Percentiles rank a stretch among this genome's conserved stretches.
Evolutionary conservation across 768 basidiomycete genomes (phyloP).

Genomic region (Leucocoprinus birnbaumii): DNA sequence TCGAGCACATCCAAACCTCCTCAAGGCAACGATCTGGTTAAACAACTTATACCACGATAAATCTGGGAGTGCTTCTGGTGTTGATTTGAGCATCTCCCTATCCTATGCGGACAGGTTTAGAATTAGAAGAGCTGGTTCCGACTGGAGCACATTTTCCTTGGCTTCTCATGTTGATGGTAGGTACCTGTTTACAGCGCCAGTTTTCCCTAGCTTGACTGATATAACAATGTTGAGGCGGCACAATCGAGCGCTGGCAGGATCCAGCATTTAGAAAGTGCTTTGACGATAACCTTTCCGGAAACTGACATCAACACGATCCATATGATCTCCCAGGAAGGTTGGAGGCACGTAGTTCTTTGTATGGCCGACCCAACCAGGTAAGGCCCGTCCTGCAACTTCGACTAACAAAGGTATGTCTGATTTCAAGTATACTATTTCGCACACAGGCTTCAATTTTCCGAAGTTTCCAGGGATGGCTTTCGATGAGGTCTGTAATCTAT

Average conservation of each 20-base stretch:
- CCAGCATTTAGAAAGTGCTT: conserved; percentile 55
- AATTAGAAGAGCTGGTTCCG: conserved; percentile 62
- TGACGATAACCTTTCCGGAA: conserved; percentile 53
- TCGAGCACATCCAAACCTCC: conserved; percentile 63
- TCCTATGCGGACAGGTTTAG: conserved; percentile 74
- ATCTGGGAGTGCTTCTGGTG: conserved; percentile 27
- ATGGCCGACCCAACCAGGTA: conserved; percentile 53
- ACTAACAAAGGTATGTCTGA: no score
- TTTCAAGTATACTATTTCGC: neutral
- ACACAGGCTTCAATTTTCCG: conserved; percentile 46
- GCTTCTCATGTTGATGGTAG: conserved; percentile 40
- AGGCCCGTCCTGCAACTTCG: no score
- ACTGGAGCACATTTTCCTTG: conserved; percentile 44
- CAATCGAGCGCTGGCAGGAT: conserved; percentile 78
- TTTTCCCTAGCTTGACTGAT: neutral
- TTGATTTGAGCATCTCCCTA: conserved; percentile 39
- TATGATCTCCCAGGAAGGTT: conserved; percentile 61
- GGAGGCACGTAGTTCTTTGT: conserved; percentile 61
- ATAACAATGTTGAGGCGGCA: conserved; percentile 1
- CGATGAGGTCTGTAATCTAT: conserved; percentile 46
- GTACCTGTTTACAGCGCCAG: neutral
- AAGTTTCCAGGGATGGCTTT: conserved; percentile 76
- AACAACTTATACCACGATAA: conserved; percentile 61
- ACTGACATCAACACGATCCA: conserved; percentile 66
- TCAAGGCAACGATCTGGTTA: conserved; percentile 54